phyloP scores from a whole-genome alignment of 306 rosid species.

The Morella rubra region DNA sequence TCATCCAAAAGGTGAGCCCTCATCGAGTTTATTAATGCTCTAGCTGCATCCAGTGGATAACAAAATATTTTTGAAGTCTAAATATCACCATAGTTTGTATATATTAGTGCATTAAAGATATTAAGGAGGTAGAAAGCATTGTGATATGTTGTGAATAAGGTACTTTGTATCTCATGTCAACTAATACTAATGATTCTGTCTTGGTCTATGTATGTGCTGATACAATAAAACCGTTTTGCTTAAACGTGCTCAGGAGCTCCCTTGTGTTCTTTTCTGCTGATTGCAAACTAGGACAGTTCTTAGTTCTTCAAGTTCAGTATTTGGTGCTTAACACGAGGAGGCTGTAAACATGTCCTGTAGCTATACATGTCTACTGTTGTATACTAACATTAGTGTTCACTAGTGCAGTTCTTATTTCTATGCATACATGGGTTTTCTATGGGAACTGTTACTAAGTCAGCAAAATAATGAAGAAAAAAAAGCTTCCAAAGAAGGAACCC shows the following conservation, averaged over 20 bases:
- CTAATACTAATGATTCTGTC: background rate
- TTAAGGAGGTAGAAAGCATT: background rate
- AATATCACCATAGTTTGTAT: background rate
- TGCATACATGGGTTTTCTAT: background rate
- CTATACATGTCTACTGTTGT: background rate
- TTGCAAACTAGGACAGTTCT: background rate
- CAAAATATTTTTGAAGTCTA: background rate
- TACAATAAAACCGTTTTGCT: background rate
- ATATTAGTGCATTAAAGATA: background rate
- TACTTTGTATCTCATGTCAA: background rate
- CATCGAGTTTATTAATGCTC: constrained; percentile 12
- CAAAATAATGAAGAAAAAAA: background rate
- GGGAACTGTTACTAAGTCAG: background rate
- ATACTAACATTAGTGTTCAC: background rate
- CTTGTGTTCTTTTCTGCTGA: background rate
- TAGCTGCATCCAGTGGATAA: constrained; percentile 8
- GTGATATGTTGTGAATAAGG: background rate
- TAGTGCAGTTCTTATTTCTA: background rate
- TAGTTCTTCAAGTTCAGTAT: background rate
- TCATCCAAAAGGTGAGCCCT: constrained; percentile 68
- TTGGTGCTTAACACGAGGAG: background rate
- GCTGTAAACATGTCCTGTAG: background rate
- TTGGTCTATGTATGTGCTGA: background rate
- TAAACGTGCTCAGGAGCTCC: background rate
- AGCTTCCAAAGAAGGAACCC: background rate